Evolutionary conservation across 257 asterid species (phyloP), one percentile per base, ranked within the genome.

Genomic region (Solanum rostratum): DNA sequence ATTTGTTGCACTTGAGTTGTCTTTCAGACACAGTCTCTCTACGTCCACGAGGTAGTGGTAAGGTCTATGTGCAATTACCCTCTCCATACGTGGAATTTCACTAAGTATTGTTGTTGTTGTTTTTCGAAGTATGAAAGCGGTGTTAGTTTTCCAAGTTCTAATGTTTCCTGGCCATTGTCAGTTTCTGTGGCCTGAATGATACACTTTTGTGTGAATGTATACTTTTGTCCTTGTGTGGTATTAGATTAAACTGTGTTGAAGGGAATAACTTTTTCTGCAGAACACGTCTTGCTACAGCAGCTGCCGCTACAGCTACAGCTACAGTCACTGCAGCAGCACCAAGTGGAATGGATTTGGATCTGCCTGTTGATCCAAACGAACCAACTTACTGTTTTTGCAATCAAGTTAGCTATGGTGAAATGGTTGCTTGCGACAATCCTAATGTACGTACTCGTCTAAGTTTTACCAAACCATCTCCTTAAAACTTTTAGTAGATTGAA

Each of bases 401-500:
- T 92, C 99, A 97, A 97, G 98, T 97, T 76, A 97, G 99, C 93
- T 97, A 89, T 20, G 99, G 99, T 24, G 99, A 97, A 95, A 95
- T 97, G 99, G 94, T 97, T 85, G 99, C 99, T 2, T 97, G 99
- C 69, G 99, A 95, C 86, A 92, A 97, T 89, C 97, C 98, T 82
- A 91, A 94, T 71, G 99, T 95, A 92, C 37, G 96, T 87, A 63
- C 50, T 54, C 81, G 50, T 41, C 63, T 8, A 16, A 41, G 53
- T 41, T 69, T 41, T 13, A 4, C 13, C 33, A 18, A 3, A 1
- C 68, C 14, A 13, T 68, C 83, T 69, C 74, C 50, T 62, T 59
- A 16, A 27, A 20, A 27, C 16, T 10, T 54, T 33, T 11, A 43
- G 74, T 74, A 27, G 50, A 20, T 69, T 53, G 19, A 49, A 59